Base-by-base conservation (phyloP, 495 filamentous ascomycete species). In the Aspergillus haitiensis region DNA sequence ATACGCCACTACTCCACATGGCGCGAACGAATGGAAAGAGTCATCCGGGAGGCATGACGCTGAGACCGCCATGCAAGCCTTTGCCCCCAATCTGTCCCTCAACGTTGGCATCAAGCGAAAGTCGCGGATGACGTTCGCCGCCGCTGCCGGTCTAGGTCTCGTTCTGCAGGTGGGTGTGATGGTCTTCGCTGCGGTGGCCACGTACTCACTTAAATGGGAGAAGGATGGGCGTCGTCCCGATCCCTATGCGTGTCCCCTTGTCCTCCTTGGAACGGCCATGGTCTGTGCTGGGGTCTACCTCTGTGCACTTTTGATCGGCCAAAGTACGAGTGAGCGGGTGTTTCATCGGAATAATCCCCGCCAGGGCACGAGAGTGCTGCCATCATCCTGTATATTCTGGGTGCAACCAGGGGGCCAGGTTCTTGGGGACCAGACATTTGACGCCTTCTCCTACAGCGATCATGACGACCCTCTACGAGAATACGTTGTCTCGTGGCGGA, bases 351-450 rank as follows among this genome's bases (percentile, higher is more conserved):
- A 27, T 5, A 13, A 16, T 13, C 10, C 27, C 34, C 8, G 42
- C 2, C 18, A 47, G 27, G n/a, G n/a, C n/a, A n/a, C n/a, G n/a
- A 27, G 6, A n/a, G 35, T 11, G 2, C 35, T 48, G 7, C 35
- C 31, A 9, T 35, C 56, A 34, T 52, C 47, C 5, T n/a, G n/a
- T n/a, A 50, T 63, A 16, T 47, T 58, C 39, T 63, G 55, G 60
- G 6, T 63, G 10, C 55, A 63, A 50, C 60, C 60, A n/a, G 55
- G 60, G 6, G 33, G 21, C 18, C 60, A 63, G 27, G 27, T 55
- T 11, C n/a, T 59, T 6, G 60, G 60, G 1, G 60, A 63, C 37
- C 55, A 63, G 42, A 55, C 50, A 13, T 63, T 63, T 31, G 50
- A 63, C 18, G 50, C 60, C 8, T 63, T 63, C 44, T 21, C 18